Evolutionary conservation across 2,329 filamentous ascomycete genomes (phyloP), one percentile per base, ranked within the genome.

Genomic region (Samsoniella hepiali): DNA sequence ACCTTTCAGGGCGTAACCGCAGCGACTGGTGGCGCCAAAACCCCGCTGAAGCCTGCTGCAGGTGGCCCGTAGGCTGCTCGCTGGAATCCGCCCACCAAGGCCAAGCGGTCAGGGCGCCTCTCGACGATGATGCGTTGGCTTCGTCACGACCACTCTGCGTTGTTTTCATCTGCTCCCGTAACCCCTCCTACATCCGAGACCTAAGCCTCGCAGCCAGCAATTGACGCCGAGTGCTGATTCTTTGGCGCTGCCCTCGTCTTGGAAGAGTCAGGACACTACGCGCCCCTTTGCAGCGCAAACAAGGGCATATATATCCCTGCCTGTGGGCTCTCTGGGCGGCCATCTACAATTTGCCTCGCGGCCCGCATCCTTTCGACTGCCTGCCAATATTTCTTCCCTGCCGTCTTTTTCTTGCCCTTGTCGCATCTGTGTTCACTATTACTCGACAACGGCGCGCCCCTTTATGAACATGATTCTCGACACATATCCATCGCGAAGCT

Each of bases 391-490:
- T 29, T 45, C 17, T 9, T 34, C 29, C 49, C n/a, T n/a, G 42
- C 31, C 40, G n/a, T 8, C 6, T 38, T 10, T 3, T 29, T 8
- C 6, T 38, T 10, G 4, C n/a, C 11, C 27, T 32, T 51, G 22
- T 29, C 15, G 11, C 15, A n/a, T 45, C 15, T 15, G 32, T 32
- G 15, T 42, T 17, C 13, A 36, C 57, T 17, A 51, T 32, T 54
- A 5, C 9, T 3, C 6, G 17, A 34, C 22, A n/a, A 54, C 40
- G 32, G 22, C 50, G 31, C 58, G 59, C 15, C 15, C 15, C 15
- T 22, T 13, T 31, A 57, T 40, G 44, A 58, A 50, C 22, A 63
- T 63, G 60, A 57, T 32, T 10, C 15, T 3, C 32, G 53, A 22
- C 53, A 31, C 42, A 36, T 9, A 34, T 13, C 53, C 32, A n/a